Evolutionary conservation across 768 basidiomycete genomes (phyloP).

Genomic region (Leucogyrophana mollusca): DNA sequence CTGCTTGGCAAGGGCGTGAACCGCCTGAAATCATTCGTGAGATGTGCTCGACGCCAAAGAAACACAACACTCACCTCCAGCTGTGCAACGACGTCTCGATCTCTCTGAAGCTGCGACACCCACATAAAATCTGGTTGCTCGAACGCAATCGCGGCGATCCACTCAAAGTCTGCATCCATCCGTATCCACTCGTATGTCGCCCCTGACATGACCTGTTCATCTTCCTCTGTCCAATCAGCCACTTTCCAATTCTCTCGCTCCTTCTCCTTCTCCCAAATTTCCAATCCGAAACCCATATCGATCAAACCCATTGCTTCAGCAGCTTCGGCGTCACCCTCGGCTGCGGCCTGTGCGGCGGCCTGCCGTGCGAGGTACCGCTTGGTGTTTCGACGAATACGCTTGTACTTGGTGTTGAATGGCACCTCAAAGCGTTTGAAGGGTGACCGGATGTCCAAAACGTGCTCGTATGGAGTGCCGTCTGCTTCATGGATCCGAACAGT

Average conservation of each 20-base stretch:
- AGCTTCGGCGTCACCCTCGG: conserved; percentile 88
- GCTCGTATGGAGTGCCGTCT: conserved; percentile 98
- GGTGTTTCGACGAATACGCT: conserved; percentile 92
- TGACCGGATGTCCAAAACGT: conserved; percentile 88
- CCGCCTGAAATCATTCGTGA: conserved; percentile 61
- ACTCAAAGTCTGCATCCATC: conserved; percentile 98
- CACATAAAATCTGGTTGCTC: conserved; percentile 99
- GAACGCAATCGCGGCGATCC: conserved; percentile 91
- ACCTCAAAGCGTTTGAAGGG: conserved; percentile 94
- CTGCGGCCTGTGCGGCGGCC: conserved; percentile 89
- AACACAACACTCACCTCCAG: conserved; percentile 71
- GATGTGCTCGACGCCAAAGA: neutral
- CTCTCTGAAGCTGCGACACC: conserved; percentile 93
- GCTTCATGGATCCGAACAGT: conserved; percentile 99
- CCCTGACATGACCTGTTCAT: conserved; percentile 89
- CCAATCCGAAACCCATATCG: conserved; percentile 90
- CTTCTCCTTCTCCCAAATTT: conserved; percentile 94
- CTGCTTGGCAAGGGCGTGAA: conserved; percentile 78
- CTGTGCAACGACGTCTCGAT: conserved; percentile 96
- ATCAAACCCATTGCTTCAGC: conserved; percentile 93
- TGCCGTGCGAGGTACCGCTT: conserved; percentile 95
- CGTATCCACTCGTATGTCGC: conserved; percentile 99
- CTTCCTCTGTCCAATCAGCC: conserved; percentile 96
- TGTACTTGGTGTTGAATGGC: conserved; percentile 98
- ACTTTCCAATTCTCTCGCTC: conserved; percentile 96